Evolutionary conservation across 371 early-diverging fungal species (phyloP).

Genomic region (Actinomortierella ambigua): DNA sequence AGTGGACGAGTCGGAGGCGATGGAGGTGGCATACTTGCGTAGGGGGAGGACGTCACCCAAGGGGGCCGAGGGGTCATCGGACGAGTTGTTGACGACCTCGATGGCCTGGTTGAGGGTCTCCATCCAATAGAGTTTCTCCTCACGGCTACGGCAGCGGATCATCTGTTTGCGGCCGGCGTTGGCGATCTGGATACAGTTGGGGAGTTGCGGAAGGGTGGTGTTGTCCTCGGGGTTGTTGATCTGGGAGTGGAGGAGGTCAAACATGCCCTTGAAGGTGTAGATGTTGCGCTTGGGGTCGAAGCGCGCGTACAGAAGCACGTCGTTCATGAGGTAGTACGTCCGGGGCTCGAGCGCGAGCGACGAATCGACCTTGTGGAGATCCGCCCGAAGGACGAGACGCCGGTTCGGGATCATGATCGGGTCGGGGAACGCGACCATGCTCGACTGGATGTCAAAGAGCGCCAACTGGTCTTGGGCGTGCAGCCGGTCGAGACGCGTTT

Average conservation of each 20-base stretch:
- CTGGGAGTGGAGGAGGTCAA: conserved; percentile 27
- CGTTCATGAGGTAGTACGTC: conserved; percentile 42
- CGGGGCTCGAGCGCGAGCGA: conserved; percentile 34
- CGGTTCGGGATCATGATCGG: conserved; percentile 38
- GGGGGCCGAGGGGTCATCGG: conserved; percentile 10
- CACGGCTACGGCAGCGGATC: conserved; percentile 45
- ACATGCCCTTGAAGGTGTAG: conserved; percentile 46
- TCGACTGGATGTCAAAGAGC: conserved; percentile 40
- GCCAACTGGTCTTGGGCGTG: conserved; percentile 37
- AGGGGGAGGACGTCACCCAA: conserved; percentile 15
- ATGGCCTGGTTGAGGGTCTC: conserved; percentile 30
- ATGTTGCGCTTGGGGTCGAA: conserved; percentile 41
- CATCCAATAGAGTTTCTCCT: conserved; percentile 41
- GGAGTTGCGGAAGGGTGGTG: conserved; percentile 33
- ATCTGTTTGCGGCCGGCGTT: conserved; percentile 39
- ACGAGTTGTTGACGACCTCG: conserved; percentile 17
- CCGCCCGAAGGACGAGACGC: conserved; percentile 38
- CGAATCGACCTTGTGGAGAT: conserved; percentile 42
- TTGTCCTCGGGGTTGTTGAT: conserved; percentile 45
- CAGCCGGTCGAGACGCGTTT: conserved; percentile 19
- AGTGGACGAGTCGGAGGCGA: conserved; percentile 19
- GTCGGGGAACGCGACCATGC: conserved; percentile 31
- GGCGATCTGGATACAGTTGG: conserved; percentile 40
- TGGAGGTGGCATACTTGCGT: conserved; percentile 24
- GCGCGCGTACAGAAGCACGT: conserved; percentile 38